These are phyloP conservation scores for Talaromyces sp. DNA, from an alignment of 2,329 filamentous ascomycete species.

Conservation along the genomic window DNA sequence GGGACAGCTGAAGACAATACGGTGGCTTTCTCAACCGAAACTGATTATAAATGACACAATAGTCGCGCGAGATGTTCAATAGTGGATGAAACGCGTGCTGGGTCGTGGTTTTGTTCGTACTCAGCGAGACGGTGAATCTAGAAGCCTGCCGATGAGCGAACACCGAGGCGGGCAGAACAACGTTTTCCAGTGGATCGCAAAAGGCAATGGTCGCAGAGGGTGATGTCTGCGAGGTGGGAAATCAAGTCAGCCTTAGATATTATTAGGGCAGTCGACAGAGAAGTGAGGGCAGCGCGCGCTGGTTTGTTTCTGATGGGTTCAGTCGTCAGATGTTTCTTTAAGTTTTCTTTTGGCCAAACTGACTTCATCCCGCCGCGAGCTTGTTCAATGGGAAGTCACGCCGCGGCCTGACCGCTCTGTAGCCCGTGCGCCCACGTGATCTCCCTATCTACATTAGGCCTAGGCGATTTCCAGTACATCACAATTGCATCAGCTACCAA, in stretches of 20 bases:
- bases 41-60: neutral
- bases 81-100: neutral
- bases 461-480: neutral
- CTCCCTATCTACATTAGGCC: no score
- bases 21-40: neutral
- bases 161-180: neutral
- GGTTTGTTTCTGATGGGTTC: neutral
- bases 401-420: neutral
- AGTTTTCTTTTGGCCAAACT: neutral
- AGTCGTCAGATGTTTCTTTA: neutral
- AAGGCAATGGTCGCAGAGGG: neutral
- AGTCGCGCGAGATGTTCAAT: neutral
- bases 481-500: no score
- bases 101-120: neutral
- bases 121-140: neutral
- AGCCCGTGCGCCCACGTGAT: neutral
- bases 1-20: neutral
- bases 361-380: constrained; percentile 7
- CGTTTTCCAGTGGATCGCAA: neutral
- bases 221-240: neutral
- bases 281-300: neutral
- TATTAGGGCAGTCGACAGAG: neutral
- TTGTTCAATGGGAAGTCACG: constrained; percentile 4
- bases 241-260: no score
- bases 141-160: neutral